A percentile compares a stretch with the other conserved stretches of the same genome.
Conservation (phyloP, 352 stramenopile species). For the Globisporangium parvum region DNA sequence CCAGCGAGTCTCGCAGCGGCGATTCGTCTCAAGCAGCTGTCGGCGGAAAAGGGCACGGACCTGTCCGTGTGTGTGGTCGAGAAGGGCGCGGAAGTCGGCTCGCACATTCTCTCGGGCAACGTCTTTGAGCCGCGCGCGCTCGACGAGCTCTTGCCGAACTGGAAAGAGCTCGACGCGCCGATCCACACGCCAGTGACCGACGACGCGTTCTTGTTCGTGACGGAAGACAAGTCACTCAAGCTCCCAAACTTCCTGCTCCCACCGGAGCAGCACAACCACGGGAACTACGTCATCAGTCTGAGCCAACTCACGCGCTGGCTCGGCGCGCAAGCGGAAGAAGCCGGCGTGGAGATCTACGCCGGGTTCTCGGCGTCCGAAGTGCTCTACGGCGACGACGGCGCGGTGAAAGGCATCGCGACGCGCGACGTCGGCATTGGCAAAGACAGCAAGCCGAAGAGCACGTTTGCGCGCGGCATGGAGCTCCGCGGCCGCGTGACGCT, state of each 20-base stretch:
- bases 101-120: conserved; percentile 98
- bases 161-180: conserved; percentile 86
- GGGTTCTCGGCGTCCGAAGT: conserved; percentile 96
- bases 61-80: conserved; percentile 94
- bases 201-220: conserved; percentile 93
- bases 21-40: conserved; percentile 98
- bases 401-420: conserved; percentile 94
- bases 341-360: conserved; percentile 99
- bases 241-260: conserved; percentile 93
- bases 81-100: conserved; percentile 95
- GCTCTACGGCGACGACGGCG: conserved; percentile 73
- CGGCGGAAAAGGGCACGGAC: conserved; percentile 89
- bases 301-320: conserved; percentile 97
- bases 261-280: conserved; percentile 96
- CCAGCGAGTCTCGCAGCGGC: conserved; percentile 92
- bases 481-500: conserved; percentile 92
- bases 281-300: conserved; percentile 98
- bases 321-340: conserved; percentile 93
- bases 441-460: conserved; percentile 93
- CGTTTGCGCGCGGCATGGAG: conserved; percentile 98
- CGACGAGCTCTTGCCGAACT: conserved; percentile 96
- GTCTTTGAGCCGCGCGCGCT: conserved; percentile 97
- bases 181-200: conserved; percentile 92
- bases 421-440: conserved; percentile 98
- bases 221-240: conserved; percentile 76